Evolutionary conservation across 805 yeast species (phyloP).

Genomic region (Schwanniomyces occidentalis): DNA sequence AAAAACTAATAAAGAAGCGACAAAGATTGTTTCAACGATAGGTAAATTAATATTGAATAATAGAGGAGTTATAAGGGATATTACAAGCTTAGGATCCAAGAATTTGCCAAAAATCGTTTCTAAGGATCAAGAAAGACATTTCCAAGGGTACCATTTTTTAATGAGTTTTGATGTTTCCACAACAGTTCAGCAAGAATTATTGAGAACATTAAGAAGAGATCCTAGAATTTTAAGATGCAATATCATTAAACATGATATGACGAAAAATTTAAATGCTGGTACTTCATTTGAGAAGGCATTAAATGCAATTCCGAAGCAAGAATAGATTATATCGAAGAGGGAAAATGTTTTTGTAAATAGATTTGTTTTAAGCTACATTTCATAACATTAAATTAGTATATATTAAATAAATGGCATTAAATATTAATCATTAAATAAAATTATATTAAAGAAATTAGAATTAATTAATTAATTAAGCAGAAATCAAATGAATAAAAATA

Average conservation of each 20-base stretch:
- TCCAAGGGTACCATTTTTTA: conserved; percentile 85
- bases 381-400: conserved; percentile 1
- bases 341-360: conserved; percentile 1
- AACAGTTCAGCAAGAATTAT: conserved; percentile 81
- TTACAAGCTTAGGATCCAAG: conserved; percentile 75
- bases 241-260: conserved; percentile 62
- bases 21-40: conserved; percentile 55
- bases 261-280: conserved; percentile 53
- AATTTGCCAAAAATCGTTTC: conserved; percentile 79
- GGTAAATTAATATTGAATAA: conserved; percentile 82
- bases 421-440: conserved; percentile 7
- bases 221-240: conserved; percentile 87
- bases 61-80: conserved; percentile 90
- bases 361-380: conserved; percentile 1
- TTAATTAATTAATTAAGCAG: too few relatives aligned
- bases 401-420: conserved; percentile 6
- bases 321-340: conserved; percentile 1
- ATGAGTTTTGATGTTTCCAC: conserved; percentile 86
- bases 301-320: conserved; percentile 10
- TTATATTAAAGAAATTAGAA: conserved; percentile 2
- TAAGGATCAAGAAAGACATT: conserved; percentile 85
- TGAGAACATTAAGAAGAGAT: conserved; percentile 77
- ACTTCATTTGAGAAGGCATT: conserved; percentile 53
- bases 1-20: conserved; percentile 41
- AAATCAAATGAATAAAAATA: too few relatives aligned